phyloP scores from a whole-genome alignment of 345 rosid species.

The Brassica carinata region DNA sequence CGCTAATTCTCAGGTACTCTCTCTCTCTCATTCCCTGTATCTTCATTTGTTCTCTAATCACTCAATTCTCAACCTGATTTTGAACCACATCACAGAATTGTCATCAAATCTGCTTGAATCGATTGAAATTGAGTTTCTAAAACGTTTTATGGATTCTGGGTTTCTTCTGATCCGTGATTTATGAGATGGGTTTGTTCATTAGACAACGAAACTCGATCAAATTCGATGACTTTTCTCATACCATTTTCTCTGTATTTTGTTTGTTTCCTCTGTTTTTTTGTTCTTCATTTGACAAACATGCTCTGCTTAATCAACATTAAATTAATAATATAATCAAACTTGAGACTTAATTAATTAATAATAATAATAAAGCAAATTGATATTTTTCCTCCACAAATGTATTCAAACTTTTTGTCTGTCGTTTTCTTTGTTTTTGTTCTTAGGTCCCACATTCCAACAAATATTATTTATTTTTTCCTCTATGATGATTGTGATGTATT shows the following conservation, averaged over 20 bases:
- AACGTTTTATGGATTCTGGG: slow-evolving; percentile 10
- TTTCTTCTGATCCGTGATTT: slow-evolving; percentile 24
- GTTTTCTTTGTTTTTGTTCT: slow-evolving; percentile 4
- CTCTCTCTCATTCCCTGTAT: background rate
- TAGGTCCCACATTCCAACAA: slow-evolving; percentile 33
- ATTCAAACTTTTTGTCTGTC: slow-evolving; percentile 21
- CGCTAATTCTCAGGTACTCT: slow-evolving; percentile 30
- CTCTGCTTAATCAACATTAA: slow-evolving; percentile 23
- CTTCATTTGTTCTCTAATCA: background rate
- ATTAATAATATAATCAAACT: slow-evolving; percentile 4
- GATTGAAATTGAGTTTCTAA: background rate
- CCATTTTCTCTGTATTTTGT: slow-evolving; percentile 12
- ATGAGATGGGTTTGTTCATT: slow-evolving; percentile 14
- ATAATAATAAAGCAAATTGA: background rate
- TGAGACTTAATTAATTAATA: background rate
- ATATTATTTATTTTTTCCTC: background rate
- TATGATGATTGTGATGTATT: background rate
- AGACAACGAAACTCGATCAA: slow-evolving; percentile 19
- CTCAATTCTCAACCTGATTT: background rate
- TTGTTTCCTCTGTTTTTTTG: slow-evolving; percentile 19
- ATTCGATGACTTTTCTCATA: slow-evolving; percentile 25
- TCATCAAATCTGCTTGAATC: background rate
- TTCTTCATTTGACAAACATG: slow-evolving; percentile 24
- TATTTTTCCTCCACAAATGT: slow-evolving; percentile 13
- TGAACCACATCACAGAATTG: background rate